Evolutionary conservation across 768 basidiomycete species (phyloP).

Genomic region (Leucosporidium creatinivorum): DNA sequence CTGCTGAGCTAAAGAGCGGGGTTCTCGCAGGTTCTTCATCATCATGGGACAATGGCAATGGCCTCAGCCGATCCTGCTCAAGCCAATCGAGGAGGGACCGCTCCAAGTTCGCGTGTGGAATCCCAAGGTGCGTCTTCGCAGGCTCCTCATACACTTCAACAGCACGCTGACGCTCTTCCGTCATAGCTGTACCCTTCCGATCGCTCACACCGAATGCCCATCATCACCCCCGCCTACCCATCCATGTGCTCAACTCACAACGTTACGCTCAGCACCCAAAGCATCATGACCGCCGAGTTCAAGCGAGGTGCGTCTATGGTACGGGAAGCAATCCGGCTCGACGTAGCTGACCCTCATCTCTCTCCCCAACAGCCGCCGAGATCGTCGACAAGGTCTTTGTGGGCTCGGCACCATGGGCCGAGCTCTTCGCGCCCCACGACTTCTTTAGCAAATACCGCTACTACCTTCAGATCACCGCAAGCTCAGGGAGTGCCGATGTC

Average conservation of each 20-base stretch:
- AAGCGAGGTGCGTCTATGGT: constrained; percentile 59
- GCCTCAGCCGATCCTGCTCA: constrained; percentile 96
- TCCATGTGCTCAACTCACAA: constrained; percentile 99
- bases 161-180: not conserved
- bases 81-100: constrained; percentile 93
- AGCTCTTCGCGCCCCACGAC: constrained; percentile 89
- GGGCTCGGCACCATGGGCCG: constrained; percentile 75
- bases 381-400: constrained; percentile 80
- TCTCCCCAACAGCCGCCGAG: constrained; percentile 61
- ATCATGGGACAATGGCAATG: constrained; percentile 98
- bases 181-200: constrained; percentile 78
- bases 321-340: not conserved
- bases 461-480: constrained; percentile 92
- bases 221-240: constrained; percentile 97
- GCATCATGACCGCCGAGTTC: constrained; percentile 93
- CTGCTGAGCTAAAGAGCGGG: not conserved
- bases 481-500: constrained; percentile 69
- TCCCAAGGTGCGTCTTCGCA: constrained; percentile 58
- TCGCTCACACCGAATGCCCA: constrained; percentile 95
- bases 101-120: constrained; percentile 95
- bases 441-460: constrained; percentile 96
- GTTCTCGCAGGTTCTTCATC: constrained; percentile 62
- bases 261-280: constrained; percentile 87
- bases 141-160: not conserved
- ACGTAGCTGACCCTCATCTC: not conserved